phyloP scores from a whole-genome alignment of 2,329 filamentous ascomycete genomes.

The Pezicula neosporulosa region DNA sequence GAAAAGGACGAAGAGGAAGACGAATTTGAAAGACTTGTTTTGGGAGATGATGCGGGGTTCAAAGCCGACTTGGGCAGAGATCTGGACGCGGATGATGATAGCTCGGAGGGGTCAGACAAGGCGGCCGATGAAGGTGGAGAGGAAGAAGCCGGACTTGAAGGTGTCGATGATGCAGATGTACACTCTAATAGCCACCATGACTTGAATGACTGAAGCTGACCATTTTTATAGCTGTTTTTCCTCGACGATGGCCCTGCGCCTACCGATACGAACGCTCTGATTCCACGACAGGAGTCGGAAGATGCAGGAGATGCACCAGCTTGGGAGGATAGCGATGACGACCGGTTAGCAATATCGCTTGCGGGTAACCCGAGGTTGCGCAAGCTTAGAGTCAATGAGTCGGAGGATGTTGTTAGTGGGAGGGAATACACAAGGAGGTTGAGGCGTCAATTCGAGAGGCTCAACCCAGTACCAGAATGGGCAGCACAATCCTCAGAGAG shows the following conservation, averaged over 20 bases:
- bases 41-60: constrained; percentile 85
- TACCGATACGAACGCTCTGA: constrained; percentile 15
- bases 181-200: constrained; percentile 1
- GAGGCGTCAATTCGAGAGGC: constrained; percentile 68
- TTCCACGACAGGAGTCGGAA: constrained; percentile 11
- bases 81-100: constrained; percentile 32
- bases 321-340: constrained; percentile 97
- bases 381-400: constrained; percentile 77
- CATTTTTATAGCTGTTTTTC: constrained; percentile 29
- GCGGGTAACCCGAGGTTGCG: constrained; percentile 71
- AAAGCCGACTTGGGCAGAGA: constrained; percentile 64
- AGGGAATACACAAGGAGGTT: constrained; percentile 80
- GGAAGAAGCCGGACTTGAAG: constrained; percentile 53
- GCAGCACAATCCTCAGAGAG: constrained; percentile 47
- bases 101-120: constrained; percentile 14
- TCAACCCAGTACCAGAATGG: constrained; percentile 61
- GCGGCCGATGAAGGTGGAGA: constrained; percentile 37
- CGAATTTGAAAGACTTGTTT: constrained; percentile 82
- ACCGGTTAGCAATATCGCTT: constrained; percentile 79
- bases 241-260: constrained; percentile 31
- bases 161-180: constrained; percentile 68
- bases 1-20: constrained; percentile 82
- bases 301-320: constrained; percentile 50
- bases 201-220: constrained; percentile 5
- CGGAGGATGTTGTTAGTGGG: constrained; percentile 82